phyloP scores from a whole-genome alignment of 2,329 filamentous ascomycete species.

The Monosporascus sp. region DNA sequence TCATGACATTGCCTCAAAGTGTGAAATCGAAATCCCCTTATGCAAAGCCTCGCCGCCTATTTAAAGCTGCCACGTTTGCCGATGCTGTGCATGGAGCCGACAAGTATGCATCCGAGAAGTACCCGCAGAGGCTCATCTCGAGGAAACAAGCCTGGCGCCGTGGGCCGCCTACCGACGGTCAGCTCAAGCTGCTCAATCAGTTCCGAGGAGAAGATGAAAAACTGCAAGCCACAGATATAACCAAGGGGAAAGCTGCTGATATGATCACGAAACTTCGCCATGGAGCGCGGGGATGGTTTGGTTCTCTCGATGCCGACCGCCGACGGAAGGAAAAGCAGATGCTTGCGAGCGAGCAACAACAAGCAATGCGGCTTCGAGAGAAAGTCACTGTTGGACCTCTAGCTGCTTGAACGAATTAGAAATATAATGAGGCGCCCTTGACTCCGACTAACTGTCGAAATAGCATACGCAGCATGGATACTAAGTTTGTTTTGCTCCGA shows the following conservation, averaged over 20 bases:
- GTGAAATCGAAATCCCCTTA: slow-evolving; percentile 51
- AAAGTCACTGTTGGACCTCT: slow-evolving; percentile 53
- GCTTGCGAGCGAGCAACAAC: slow-evolving; percentile 32
- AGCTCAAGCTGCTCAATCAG: slow-evolving; percentile 68
- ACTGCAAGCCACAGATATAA: slow-evolving; percentile 53
- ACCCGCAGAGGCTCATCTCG: slow-evolving; percentile 62
- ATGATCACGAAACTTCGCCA: slow-evolving; percentile 92
- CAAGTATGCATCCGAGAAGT: slow-evolving; percentile 65
- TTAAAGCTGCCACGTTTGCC: slow-evolving; percentile 58
- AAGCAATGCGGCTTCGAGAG: slow-evolving; percentile 40
- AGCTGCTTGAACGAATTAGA: slow-evolving; percentile 11
- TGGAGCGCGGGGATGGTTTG: slow-evolving; percentile 65
- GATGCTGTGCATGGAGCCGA: slow-evolving; percentile 82
- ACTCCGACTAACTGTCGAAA: too few relatives aligned
- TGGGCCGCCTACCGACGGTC: slow-evolving; percentile 55
- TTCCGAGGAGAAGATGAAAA: slow-evolving; percentile 48
- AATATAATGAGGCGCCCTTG: too few relatives aligned
- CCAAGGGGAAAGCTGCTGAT: slow-evolving; percentile 76
- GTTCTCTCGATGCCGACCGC: slow-evolving; percentile 46
- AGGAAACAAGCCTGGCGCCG: slow-evolving; percentile 66
- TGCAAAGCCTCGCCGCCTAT: slow-evolving; percentile 63
- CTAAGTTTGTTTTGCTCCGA: too few relatives aligned
- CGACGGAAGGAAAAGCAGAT: slow-evolving; percentile 39
- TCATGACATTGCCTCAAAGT: slow-evolving; percentile 41
- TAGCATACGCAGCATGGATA: too few relatives aligned